Base-by-base conservation (phyloP, 164 flowering plant genomes). In the Nelumbo lutea region DNA sequence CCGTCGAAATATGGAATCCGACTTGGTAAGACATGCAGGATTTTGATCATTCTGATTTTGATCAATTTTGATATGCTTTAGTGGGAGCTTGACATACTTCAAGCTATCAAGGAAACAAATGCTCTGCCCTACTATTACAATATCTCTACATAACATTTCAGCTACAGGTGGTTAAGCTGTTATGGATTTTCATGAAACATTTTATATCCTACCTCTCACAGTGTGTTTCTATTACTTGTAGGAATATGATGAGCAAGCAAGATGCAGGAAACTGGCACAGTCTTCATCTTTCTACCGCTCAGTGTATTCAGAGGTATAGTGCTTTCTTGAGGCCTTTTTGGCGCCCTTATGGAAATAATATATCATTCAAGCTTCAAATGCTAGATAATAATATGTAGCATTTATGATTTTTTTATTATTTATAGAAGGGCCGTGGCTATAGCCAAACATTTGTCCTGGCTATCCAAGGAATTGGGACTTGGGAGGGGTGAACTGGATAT, bases 301-400 rank as follows among this genome's bases (percentile, higher is more conserved):
- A 0, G 76, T 87, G 48, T 85, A 85, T 72, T 74, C 79, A 42
- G 87, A 87, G 90, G 90, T 87, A 57, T 68, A 59, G 27, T 27
- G 27, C 27, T 27, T 27, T 27, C 27, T 27, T 27, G 27, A 27
- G 27, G 27, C 27, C 0, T 59, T 53, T 4, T 13, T 53, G 14
- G 11, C 14, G 14, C 27, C 14, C 57, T 53, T 9, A 53, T 13
- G 3, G 15, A 53, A 15, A 27, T 27, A 27, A 27, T 27, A 27
- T 13, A 13, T 11, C 14, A 15, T 13, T 53, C 14, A 53, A 9
- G 57, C 57, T 53, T 53, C 57, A 53, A 10, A 11, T 2, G 14
- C 57, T 7, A 46, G 3, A 53, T 3, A 13, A 53, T 13, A 13
- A 53, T 13, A 53, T 53, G 11, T 9, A 11, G 13, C 1, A 53